Percentiles rank a stretch among this genome's conserved stretches.
phyloP scores from a whole-genome alignment of 2,329 filamentous ascomycete species.

The Monosporascus ibericus region DNA sequence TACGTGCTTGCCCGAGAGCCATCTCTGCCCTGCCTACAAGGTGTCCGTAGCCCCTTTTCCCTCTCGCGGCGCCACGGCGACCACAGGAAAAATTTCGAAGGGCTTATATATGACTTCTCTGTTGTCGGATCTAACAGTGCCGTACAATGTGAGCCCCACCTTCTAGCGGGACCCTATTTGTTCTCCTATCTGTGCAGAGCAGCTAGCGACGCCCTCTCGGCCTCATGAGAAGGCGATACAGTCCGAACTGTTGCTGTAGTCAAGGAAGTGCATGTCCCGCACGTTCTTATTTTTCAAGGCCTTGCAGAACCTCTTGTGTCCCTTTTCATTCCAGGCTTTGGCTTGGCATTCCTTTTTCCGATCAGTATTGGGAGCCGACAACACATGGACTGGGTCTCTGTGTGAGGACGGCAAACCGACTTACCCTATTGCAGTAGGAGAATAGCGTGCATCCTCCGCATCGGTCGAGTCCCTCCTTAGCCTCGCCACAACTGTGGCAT shows the following conservation, averaged over 20 bases:
- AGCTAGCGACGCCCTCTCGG: too few relatives aligned
- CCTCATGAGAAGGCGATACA: background rate
- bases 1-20: background rate
- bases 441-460: constrained; percentile 11
- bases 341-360: constrained; percentile 12
- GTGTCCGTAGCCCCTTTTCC: background rate
- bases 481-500: constrained; percentile 12
- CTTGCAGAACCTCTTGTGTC: constrained; percentile 17
- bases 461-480: constrained; percentile 2
- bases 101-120: background rate
- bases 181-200: too few relatives aligned
- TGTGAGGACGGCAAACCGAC: background rate
- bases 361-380: background rate
- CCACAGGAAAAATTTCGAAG: background rate
- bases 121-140: too few relatives aligned
- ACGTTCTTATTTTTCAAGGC: constrained; percentile 11
- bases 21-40: background rate
- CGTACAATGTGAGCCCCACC: too few relatives aligned
- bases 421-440: constrained; percentile 13
- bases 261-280: constrained; percentile 9
- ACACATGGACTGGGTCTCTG: background rate
- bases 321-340: constrained; percentile 14
- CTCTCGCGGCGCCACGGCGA: background rate
- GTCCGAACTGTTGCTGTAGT: constrained; percentile 6
- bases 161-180: too few relatives aligned